These are phyloP conservation scores for Cyberlindnera nakhonratchasimensis DNA, from an alignment of 805 yeast genomes.

Conservation along the genomic window DNA sequence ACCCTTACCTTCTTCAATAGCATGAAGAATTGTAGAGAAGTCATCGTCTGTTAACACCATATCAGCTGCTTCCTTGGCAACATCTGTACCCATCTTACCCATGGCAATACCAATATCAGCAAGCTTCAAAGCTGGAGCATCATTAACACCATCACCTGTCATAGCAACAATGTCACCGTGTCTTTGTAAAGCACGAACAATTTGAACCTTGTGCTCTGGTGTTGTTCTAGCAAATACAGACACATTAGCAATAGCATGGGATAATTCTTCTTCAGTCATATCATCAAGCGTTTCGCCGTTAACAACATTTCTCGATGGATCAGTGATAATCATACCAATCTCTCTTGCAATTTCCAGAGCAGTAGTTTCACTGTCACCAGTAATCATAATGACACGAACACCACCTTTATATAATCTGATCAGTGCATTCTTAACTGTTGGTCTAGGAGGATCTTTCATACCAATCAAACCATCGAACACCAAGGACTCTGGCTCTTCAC, in stretches of 20 bases:
- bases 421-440: constrained; percentile 74
- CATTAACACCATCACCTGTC: constrained; percentile 99
- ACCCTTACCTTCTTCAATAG: constrained; percentile 97
- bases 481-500: constrained; percentile 52
- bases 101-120: constrained; percentile 96
- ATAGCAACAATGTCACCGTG: constrained; percentile 95
- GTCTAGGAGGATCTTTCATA: constrained; percentile 98
- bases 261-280: constrained; percentile 67
- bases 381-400: constrained; percentile 96
- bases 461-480: constrained; percentile 85
- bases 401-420: constrained; percentile 82
- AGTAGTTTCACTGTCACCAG: constrained; percentile 90
- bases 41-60: constrained; percentile 98
- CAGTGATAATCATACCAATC: constrained; percentile 80
- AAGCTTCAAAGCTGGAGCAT: constrained; percentile 95
- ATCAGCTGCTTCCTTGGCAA: constrained; percentile 97
- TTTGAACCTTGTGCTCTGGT: constrained; percentile 88
- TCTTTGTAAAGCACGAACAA: constrained; percentile 83
- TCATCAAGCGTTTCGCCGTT: constrained; percentile 81
- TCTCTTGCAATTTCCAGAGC: constrained; percentile 82
- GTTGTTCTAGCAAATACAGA: constrained; percentile 93
- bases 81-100: constrained; percentile 95
- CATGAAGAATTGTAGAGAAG: constrained; percentile 87
- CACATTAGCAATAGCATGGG: constrained; percentile 75
- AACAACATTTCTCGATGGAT: constrained; percentile 63